Percentiles rank a stretch among this genome's conserved stretches.
Evolutionary conservation across 2,329 filamentous ascomycete genomes (phyloP).

Genomic region (Huntiella bhutanensis): DNA sequence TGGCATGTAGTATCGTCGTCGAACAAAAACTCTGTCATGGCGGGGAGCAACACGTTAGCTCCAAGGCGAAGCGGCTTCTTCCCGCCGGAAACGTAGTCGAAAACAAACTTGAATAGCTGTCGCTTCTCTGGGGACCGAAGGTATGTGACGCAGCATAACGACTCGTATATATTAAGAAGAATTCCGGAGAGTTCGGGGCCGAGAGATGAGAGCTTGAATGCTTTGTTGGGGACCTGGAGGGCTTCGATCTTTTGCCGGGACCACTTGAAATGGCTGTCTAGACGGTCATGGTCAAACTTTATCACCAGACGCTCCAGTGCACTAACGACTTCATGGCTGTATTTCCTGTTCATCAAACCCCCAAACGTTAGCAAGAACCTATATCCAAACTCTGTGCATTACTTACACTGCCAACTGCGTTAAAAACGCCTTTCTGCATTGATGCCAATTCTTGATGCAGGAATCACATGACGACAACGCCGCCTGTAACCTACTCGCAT

Average conservation of each 20-base stretch:
- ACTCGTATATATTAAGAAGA: constrained; percentile 71
- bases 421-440: constrained; percentile 42
- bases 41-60: constrained; percentile 54
- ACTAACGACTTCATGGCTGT: constrained; percentile 30
- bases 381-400: background rate
- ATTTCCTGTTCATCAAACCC: constrained; percentile 17
- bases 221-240: constrained; percentile 3
- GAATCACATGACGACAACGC: constrained; percentile 46
- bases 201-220: constrained; percentile 28
- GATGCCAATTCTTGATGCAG: constrained; percentile 59
- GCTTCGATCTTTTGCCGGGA: constrained; percentile 20
- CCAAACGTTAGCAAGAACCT: background rate
- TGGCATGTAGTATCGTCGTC: constrained; percentile 44
- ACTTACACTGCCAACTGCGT: constrained; percentile 41
- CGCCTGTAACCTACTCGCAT: constrained; percentile 35
- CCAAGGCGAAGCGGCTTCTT: constrained; percentile 63
- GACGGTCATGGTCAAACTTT: constrained; percentile 40
- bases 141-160: constrained; percentile 67
- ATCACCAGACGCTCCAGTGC: constrained; percentile 39
- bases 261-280: constrained; percentile 37
- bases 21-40: constrained; percentile 73
- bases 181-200: constrained; percentile 34
- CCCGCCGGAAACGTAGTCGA: constrained; percentile 53
- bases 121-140: constrained; percentile 36
- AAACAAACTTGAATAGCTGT: constrained; percentile 59